Conservation (phyloP, 371 early-diverging fungal species). For the Coemansia sp. region DNA sequence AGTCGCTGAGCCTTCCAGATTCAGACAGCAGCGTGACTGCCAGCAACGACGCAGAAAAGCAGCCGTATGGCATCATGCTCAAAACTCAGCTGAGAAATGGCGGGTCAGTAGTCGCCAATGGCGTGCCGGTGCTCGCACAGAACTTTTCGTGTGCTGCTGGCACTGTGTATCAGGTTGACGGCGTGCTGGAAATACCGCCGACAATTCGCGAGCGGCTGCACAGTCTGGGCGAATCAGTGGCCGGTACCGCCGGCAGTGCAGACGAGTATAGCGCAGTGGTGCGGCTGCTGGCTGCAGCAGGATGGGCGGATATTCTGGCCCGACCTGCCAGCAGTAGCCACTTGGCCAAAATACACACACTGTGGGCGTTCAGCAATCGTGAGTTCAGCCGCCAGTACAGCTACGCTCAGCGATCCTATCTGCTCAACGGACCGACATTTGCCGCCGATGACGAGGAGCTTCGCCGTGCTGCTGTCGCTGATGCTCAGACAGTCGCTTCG, state of each 20-base stretch:
- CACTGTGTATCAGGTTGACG: slow-evolving; percentile 35
- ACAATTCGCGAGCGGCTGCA: slow-evolving; percentile 34
- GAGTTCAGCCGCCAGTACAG: slow-evolving; percentile 30
- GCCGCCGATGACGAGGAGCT: slow-evolving; percentile 33
- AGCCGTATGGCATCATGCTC: slow-evolving; percentile 25
- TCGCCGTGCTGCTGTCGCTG: slow-evolving; percentile 18
- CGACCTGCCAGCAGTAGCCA: not conserved
- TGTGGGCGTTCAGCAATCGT: slow-evolving; percentile 44
- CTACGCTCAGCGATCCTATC: slow-evolving; percentile 42
- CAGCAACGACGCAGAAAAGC: not conserved
- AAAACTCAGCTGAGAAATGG: slow-evolving; percentile 22
- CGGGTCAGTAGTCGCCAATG: slow-evolving; percentile 24
- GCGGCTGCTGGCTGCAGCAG: slow-evolving; percentile 36
- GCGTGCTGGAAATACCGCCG: slow-evolving; percentile 42
- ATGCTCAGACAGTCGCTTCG: slow-evolving; percentile 27
- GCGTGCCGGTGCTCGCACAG: slow-evolving; percentile 31
- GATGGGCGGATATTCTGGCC: slow-evolving; percentile 30
- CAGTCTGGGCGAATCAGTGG: not conserved
- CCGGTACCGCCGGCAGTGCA: not conserved
- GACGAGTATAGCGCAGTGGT: slow-evolving; percentile 25
- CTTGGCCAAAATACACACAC: slow-evolving; percentile 27
- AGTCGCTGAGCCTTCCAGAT: slow-evolving; percentile 24
- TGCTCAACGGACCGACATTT: slow-evolving; percentile 42
- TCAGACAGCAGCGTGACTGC: not conserved
- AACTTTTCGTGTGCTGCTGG: slow-evolving; percentile 41